Evolutionary conservation across 2,329 filamentous ascomycete genomes (phyloP).

Genomic region (Pezicula rhizophila): DNA sequence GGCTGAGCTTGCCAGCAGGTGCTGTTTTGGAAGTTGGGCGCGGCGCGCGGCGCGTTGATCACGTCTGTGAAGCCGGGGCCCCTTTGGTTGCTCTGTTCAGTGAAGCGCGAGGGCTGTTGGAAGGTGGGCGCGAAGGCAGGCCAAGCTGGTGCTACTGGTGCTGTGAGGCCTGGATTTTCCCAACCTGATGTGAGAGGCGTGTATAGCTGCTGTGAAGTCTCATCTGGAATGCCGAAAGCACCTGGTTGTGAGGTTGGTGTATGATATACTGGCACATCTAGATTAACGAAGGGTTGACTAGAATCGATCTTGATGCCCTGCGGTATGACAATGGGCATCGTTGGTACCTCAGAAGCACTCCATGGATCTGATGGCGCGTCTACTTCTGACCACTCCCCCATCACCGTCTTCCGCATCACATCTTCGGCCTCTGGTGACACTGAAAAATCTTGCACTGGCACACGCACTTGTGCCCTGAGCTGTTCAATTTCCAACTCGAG

Average conservation of each 20-base stretch:
- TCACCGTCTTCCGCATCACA: constrained; percentile 1
- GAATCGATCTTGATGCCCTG: constrained; percentile 1
- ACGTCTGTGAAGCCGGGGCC: constrained; percentile 17
- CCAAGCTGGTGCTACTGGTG: constrained; percentile 17
- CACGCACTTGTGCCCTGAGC: constrained; percentile 18
- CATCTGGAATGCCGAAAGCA: constrained; percentile 12
- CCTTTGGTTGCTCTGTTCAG: constrained; percentile 10
- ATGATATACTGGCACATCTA: neutral
- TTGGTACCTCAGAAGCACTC: neutral
- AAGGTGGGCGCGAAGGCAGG: constrained; percentile 22
- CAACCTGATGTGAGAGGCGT: constrained; percentile 18
- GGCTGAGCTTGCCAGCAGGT: constrained; percentile 24
- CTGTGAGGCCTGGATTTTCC: constrained; percentile 17
- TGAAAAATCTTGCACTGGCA: constrained; percentile 6
- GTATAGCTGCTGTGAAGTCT: constrained; percentile 13
- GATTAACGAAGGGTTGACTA: neutral
- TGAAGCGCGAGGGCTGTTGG: constrained; percentile 20
- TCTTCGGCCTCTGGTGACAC: constrained; percentile 5
- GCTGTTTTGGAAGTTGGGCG: constrained; percentile 6
- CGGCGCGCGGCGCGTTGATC: constrained; percentile 12
- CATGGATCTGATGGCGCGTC: constrained; percentile 4
- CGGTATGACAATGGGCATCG: neutral
- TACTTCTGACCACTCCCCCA: constrained; percentile 15
- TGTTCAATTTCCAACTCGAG: constrained; percentile 23
- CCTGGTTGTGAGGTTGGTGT: neutral